Conservation (phyloP, 1,284 basidiomycete species). For the Moesziomyces antarcticus region DNA sequence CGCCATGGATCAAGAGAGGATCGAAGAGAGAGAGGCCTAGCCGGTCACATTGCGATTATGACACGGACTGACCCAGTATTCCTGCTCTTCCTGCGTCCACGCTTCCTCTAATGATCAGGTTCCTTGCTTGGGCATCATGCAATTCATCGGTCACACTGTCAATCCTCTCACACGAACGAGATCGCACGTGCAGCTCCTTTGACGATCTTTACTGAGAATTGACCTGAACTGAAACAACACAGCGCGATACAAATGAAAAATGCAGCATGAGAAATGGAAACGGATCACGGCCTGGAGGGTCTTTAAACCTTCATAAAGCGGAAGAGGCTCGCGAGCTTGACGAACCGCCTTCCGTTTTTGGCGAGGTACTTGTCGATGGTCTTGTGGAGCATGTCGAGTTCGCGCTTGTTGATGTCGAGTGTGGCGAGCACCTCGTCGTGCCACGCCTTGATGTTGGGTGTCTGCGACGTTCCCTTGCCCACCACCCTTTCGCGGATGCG, state of each 20-base stretch:
- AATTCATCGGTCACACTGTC: too few species aligned
- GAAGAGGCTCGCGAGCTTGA: slow-evolving; percentile 61
- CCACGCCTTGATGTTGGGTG: slow-evolving; percentile 19
- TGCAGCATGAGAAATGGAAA: background rate
- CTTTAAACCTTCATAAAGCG: slow-evolving; percentile 57
- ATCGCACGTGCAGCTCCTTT: background rate
- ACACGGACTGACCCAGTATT: too few species aligned
- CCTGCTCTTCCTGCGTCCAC: too few species aligned
- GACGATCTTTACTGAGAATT: background rate
- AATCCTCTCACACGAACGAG: too few species aligned
- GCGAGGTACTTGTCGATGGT: slow-evolving; percentile 57
- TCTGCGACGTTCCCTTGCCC: background rate
- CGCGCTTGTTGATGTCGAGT: slow-evolving; percentile 33
- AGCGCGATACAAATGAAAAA: background rate
- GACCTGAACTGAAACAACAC: background rate
- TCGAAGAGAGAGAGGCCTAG: background rate
- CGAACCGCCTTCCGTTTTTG: slow-evolving; percentile 61
- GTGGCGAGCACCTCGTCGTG: slow-evolving; percentile 42
- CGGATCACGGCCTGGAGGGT: background rate
- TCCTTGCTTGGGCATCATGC: too few species aligned
- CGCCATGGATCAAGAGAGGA: background rate
- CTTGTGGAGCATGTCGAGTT: slow-evolving; percentile 31
- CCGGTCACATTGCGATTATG: too few species aligned
- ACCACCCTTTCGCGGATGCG: slow-evolving; percentile 22
- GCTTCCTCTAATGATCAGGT: too few species aligned